Evolutionary conservation across 192 early-diverging fungal species (phyloP), one percentile per base, ranked within the genome.

Genomic region (Coemansia sp.): DNA sequence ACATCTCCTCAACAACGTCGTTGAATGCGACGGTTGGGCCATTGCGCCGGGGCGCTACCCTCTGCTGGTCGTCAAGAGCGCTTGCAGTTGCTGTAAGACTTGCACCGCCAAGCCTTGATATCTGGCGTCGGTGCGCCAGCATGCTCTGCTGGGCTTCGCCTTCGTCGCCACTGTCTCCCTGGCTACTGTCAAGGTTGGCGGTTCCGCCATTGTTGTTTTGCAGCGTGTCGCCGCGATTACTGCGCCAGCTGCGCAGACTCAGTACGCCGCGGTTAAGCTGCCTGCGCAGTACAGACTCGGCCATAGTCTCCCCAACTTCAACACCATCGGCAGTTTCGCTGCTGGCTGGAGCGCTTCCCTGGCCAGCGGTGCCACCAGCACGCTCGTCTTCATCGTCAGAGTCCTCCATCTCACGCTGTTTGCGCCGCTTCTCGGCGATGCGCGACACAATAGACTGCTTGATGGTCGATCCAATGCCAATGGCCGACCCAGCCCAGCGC

Each of bases 351-450:
- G 20, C 44, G 14, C 39, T 14, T 1, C 39, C 21, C 15, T 51
- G 23, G 7, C 66, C 24, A 58, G 68, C 9, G 11, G 59, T 0
- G 34, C 49, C 11, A 5, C 59, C 8, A 33, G 21, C 18, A 30
- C 57, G 64, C 63, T 83, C 80, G 41, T 83, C 80, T 53, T 83
- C 80, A 52, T 83, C 80, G 60, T 83, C 75, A 15, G 75, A 77
- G 75, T 83, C 80, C 80, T 83, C 80, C 23, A 67, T 61, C 72
- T 83, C 80, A 58, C 80, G 75, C 66, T 68, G 68, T 64, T 77
- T 77, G 43, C 80, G 75, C 38, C 80, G 80, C 43, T 74, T 83
- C 46, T 77, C 80, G 14, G 71, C 80, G 15, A 83, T 53, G 8
- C 75, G 75, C 63, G 67, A 68, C 10, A 61, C 67, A 18, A 83